Evolutionary conservation across 192 early-diverging fungal species (phyloP).

Genomic region (Glomus cerebriforme): DNA sequence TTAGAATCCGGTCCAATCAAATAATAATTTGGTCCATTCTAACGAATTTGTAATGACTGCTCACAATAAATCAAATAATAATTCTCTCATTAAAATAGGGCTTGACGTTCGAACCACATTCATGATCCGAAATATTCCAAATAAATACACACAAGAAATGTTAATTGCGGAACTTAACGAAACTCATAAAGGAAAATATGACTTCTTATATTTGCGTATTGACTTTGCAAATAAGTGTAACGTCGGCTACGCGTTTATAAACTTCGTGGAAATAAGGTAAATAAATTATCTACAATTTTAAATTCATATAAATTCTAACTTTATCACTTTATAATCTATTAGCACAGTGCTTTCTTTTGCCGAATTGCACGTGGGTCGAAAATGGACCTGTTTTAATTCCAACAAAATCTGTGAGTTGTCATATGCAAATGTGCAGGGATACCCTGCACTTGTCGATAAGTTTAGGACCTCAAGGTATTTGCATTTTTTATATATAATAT

Average conservation of each 20-base stretch:
- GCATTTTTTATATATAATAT: not conserved
- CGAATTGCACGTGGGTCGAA: constrained; percentile 68
- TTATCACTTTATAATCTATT: not conserved
- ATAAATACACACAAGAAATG: constrained; percentile 87
- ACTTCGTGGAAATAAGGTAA: constrained; percentile 65
- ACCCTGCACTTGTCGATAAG: constrained; percentile 69
- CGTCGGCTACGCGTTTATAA: constrained; percentile 79
- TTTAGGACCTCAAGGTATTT: constrained; percentile 79
- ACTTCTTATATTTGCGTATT: constrained; percentile 85
- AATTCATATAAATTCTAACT: not conserved
- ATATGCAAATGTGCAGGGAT: constrained; percentile 82
- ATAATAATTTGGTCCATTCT: no score
- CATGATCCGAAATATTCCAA: constrained; percentile 89
- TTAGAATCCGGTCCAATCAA: no score
- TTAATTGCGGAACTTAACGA: constrained; percentile 70
- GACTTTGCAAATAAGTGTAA: constrained; percentile 91
- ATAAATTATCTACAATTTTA: constrained; percentile 20
- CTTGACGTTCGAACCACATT: constrained; percentile 74
- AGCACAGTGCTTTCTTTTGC: constrained; percentile 70
- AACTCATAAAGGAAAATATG: constrained; percentile 65
- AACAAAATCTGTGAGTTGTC: constrained; percentile 74
- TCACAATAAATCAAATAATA: constrained; percentile 27
- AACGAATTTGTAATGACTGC: no score
- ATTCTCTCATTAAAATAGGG: constrained; percentile 40
- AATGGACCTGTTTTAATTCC: constrained; percentile 78